A percentile compares a stretch with the other conserved stretches of the same genome.
These are phyloP conservation scores for Aegilops speltoides DNA, from an alignment of 176 grass and related monocot genomes.

Conservation along the genomic window DNA sequence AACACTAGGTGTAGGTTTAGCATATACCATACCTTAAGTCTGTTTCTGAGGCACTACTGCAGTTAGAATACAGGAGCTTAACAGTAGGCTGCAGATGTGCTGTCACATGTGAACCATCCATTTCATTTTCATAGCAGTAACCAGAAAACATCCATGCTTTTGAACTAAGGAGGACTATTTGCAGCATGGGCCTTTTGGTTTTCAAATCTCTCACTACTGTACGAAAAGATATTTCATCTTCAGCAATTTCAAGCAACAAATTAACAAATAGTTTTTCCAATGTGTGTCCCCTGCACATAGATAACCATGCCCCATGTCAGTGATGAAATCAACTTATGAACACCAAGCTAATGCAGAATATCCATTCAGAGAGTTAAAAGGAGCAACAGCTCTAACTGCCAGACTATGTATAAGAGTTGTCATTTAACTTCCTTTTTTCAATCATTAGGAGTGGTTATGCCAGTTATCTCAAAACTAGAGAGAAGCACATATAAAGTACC, in stretches of 20 bases:
- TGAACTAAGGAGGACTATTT: conserved; percentile 75
- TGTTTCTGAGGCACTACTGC: conserved; percentile 51
- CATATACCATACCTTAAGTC: conserved; percentile 54
- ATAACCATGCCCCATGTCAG: conserved; percentile 26
- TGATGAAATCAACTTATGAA: conserved; percentile 2
- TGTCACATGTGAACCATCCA: conserved; percentile 26
- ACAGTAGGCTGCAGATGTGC: conserved; percentile 62
- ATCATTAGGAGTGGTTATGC: not conserved
- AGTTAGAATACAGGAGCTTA: conserved; percentile 77
- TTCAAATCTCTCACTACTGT: conserved; percentile 84
- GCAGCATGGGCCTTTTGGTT: conserved; percentile 59
- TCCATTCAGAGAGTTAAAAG: not conserved
- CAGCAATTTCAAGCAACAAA: conserved; percentile 72
- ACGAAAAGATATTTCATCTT: conserved; percentile 93
- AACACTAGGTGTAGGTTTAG: conserved; percentile 19
- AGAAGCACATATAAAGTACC: conserved; percentile 41
- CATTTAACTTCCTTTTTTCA: not conserved
- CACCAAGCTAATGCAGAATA: conserved; percentile 4
- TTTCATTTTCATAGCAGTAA: conserved; percentile 68
- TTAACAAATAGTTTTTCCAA: conserved; percentile 73
- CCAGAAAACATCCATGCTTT: conserved; percentile 73
- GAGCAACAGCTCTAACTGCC: not conserved
- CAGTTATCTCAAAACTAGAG: conserved; percentile 24
- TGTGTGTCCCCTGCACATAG: conserved; percentile 57
- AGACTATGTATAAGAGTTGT: not conserved